Evolutionary conservation across 805 yeast species (phyloP), one percentile per base, ranked within the genome.

Genomic region (Schwanniomyces vanrijiae): DNA sequence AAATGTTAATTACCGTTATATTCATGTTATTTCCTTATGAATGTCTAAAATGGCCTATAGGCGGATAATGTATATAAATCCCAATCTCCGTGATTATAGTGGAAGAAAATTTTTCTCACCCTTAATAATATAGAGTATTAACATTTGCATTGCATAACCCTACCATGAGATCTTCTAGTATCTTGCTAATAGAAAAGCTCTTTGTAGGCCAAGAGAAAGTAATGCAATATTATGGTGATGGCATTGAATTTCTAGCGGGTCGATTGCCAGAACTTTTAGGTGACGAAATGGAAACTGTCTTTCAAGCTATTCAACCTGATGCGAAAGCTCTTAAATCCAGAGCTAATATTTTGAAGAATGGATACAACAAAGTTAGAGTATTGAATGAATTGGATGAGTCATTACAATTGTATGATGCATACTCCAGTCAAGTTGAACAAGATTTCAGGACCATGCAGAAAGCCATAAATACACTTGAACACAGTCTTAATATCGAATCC

Each of bases 41-140:
- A 31, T 31, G 35, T 20, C 16, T 16, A 4, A 6, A 7, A 11
- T 14, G 20, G 35, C 35, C 35, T 5, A 31, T 31, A 31, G 19
- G 35, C 35, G 20, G 39, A 37, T 37, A 37, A 37, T 37, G 39
- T 37, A 37, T 37, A 37, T 37, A 37, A 37, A 11, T 20, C 16
- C 5, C 25, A 20, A 16, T 2, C 14, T 21, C 22, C 25, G 39
- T 37, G 16, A 37, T 20, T 14, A 3, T 29, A 37, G 25, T 37
- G 5, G 39, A n/a, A 19, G 24, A 19, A 37, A 37, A 37, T n/a
- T 37, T 37, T 37, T 37, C 25, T 37, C 39, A 37, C 39, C 39
- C 24, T 37, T 37, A 26, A 26, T 20, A 13, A 2, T 34, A 21
- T 37, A 10, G 39, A 37, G 2, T 37, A 2, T n/a, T 19, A 13